Evolutionary conservation across 2,329 filamentous ascomycete genomes (phyloP), one percentile per base, ranked within the genome.

Genomic region (Ophiocordyceps australis): DNA sequence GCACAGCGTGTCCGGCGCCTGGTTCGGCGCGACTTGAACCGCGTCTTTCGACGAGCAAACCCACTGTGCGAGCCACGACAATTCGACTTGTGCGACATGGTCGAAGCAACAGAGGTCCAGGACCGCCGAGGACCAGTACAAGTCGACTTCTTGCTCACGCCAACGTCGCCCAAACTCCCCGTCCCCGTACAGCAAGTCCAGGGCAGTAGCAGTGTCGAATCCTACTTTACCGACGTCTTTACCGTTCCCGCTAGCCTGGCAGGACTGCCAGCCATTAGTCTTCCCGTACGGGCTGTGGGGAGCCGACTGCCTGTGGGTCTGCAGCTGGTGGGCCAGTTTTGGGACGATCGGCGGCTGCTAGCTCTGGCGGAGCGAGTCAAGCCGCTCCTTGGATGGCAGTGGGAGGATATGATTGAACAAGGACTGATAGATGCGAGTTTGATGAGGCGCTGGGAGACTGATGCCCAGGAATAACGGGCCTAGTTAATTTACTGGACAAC

Each of bases 181-280:
- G 83, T 82, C 0, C 57, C 49, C 6, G 44, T 89, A 6, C 54
- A 60, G 4, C 62, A 73, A 5, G 44, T 89, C 18, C 38, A 54
- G 32, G 40, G 47, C 8, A 58, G 69, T 46, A 59, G 52, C 23
- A 57, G 63, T 8, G 53, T 92, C n/a, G 72, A 86, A 38, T 66
- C 66, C 2, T 95, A 94, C 43, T 78, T 79, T 59, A 93, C 89
- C 41, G 89, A 98, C 51, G 76, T 95, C 2, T 86, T 95, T 40
- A 95, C 89, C 0, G 86, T 98, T 2, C 89, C 89, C 2, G 83
- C 86, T 3, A 94, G 83, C 51, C 56, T 98, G 35, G 89, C 86
- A 1, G 89, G 89, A 0, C 55, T 98, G 28, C 89, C 89, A 4
- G 80, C 85, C 9, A 66, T 94, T 26, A 94, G 78, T 37, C 61